These are phyloP conservation scores for Chimonanthus salicifolius DNA, from an alignment of 164 flowering plant species.

Conservation along the genomic window DNA sequence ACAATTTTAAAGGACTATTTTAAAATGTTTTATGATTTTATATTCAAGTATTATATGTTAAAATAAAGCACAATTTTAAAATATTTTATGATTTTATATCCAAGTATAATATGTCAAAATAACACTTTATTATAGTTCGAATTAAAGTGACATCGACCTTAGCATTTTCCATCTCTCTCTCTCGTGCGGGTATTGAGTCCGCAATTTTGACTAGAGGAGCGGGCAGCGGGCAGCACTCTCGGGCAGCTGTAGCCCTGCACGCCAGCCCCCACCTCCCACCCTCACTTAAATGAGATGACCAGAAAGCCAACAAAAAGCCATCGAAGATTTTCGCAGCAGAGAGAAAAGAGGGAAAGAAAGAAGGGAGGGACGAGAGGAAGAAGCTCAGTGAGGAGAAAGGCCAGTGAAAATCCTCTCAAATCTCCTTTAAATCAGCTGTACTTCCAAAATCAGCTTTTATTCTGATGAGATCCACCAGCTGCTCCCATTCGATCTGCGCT, in stretches of 20 bases:
- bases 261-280: slow-evolving; percentile 15
- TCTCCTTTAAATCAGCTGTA: not conserved
- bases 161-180: not conserved
- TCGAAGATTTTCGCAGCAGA: slow-evolving; percentile 9
- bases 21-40: not conserved
- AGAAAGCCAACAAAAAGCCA: slow-evolving; percentile 20
- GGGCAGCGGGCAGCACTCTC: slow-evolving; percentile 17
- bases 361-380: not conserved
- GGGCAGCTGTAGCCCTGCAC: slow-evolving; percentile 13
- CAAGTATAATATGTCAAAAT: not conserved
- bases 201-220: slow-evolving; percentile 9
- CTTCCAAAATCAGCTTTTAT: not conserved
- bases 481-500: slow-evolving; percentile 1
- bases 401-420: not conserved
- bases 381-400: not conserved
- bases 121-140: too few species aligned
- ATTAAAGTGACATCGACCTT: not conserved
- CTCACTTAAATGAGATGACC: slow-evolving; percentile 10
- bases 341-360: not conserved
- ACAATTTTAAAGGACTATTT: too few species aligned
- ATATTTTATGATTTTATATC: not conserved
- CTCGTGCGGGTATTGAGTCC: not conserved
- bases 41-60: not conserved
- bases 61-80: not conserved
- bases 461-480: slow-evolving; percentile 9